Base-by-base conservation (phyloP, 78 protist genomes). In the Dictyostelium discoideum region DNA sequence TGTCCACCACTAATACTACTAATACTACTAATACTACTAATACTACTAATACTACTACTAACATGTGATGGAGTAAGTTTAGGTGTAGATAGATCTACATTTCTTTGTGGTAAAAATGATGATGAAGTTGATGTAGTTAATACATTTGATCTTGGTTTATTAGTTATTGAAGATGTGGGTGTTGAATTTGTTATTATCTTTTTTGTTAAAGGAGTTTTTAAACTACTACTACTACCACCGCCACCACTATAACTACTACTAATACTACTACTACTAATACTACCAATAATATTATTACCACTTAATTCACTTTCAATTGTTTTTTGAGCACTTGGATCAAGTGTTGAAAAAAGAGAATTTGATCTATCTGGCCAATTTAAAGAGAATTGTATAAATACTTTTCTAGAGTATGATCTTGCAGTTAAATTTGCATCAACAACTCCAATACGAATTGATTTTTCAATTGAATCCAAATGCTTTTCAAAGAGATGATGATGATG, bases 251-350 rank as follows among this genome's bases (percentile, higher is more conserved):
- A n/a, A 48, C 11, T 48, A 48, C 11, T 48, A 48, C 0, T 48
- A 48, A 0, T 48, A 48, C 16, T 48, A 48, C 11, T 48, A 48
- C 11, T 48, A 48, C 0, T 48, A 48, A 0, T 48, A 48, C 16
- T 16, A 54, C 5, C 18, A 16, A 3, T 54, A 54, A 3, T 54
- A 54, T 14, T 72, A 48, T 22, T 14, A 14, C 46, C 20, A 80
- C 40, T 22, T 44, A 32, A 22, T 37, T 88, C 94, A 14, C 32
- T 88, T 24, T 32, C 26, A 80, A 88, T 88, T 22, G 69, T 14
- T 63, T 90, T 90, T 72, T 90, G 85, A 32, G 57, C 72, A 37
- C 5, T 72, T 29, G 78, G 74, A 69, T 90, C 94, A 6, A 90
- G 73, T 5, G 73, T 20, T 37, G 67, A 29, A 8, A 54, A 48